phyloP scores from a whole-genome alignment of 768 basidiomycete genomes.

The Tricholoma hemisulphureum region DNA sequence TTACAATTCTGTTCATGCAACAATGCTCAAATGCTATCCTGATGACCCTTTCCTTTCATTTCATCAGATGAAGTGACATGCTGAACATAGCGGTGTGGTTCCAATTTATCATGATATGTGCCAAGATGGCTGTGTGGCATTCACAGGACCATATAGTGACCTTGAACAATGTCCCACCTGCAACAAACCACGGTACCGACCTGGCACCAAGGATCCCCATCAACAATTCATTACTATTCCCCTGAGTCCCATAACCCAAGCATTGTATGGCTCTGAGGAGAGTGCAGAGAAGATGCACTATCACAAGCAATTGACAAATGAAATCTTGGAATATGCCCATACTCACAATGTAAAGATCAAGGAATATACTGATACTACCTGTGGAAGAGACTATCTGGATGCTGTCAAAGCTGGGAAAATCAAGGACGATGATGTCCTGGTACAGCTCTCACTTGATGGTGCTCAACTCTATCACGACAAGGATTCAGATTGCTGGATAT shows the following conservation, averaged over 20 bases:
- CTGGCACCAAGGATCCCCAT: background rate
- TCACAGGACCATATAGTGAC: slow-evolving; percentile 2
- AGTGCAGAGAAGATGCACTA: slow-evolving; percentile 3
- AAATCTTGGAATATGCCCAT: background rate
- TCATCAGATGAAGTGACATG: slow-evolving; percentile 22
- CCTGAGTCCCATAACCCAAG: background rate
- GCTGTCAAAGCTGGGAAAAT: background rate
- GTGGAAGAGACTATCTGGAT: background rate
- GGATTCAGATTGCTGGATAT: slow-evolving; percentile 30
- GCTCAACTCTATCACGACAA: slow-evolving; percentile 29
- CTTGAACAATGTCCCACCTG: background rate
- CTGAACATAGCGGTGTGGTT: slow-evolving; percentile 32
- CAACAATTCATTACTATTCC: slow-evolving; percentile 4
- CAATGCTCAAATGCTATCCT: slow-evolving; percentile 20
- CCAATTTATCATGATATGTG: slow-evolving; percentile 43
- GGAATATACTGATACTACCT: background rate
- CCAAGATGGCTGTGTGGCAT: slow-evolving; percentile 30
- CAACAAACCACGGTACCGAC: slow-evolving; percentile 1
- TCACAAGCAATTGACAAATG: background rate
- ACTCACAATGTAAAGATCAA: too few species aligned
- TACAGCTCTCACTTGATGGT: slow-evolving; percentile 27
- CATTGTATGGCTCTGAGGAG: background rate
- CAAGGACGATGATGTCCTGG: background rate
- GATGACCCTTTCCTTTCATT: slow-evolving; percentile 27
- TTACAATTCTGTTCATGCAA: slow-evolving; percentile 16